Evolutionary conservation across 2,329 filamentous ascomycete genomes (phyloP).

Genomic region (Colletotrichum falcatum): DNA sequence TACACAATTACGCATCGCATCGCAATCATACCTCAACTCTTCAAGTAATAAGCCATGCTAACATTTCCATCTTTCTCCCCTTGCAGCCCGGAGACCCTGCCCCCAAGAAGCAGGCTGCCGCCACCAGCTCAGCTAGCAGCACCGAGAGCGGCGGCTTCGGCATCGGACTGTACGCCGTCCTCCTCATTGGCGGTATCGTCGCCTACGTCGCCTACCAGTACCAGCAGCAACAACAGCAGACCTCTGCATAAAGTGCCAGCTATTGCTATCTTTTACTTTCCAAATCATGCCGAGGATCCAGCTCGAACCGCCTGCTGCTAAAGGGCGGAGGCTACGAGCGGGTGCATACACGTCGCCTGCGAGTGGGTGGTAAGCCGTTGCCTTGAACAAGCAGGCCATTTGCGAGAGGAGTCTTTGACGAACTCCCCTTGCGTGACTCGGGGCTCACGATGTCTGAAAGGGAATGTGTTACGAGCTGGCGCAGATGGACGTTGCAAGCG

Average conservation of each 20-base stretch:
- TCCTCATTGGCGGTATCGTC: constrained; percentile 80
- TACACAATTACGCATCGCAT: constrained; percentile 14
- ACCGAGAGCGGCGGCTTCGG: constrained; percentile 70
- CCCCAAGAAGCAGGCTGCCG: constrained; percentile 70
- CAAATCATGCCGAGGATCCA: not conserved
- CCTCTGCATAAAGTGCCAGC: constrained; percentile 42
- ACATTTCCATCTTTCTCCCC: constrained; percentile 37
- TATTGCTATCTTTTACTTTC: constrained; percentile 7
- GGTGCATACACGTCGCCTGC: constrained; percentile 16
- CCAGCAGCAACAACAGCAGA: constrained; percentile 70
- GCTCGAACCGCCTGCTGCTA: constrained; percentile 8
- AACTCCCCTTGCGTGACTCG: constrained; percentile 1
- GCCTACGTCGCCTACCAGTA: constrained; percentile 91
- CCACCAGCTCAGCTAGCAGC: constrained; percentile 62
- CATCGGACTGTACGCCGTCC: constrained; percentile 82
- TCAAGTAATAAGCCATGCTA: constrained; percentile 40
- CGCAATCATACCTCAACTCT: not conserved
- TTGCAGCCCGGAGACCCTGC: constrained; percentile 80
- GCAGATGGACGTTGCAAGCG: constrained; percentile 1
- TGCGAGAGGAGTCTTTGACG: not conserved
- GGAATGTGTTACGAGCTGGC: constrained; percentile 15
- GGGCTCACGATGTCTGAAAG: constrained; percentile 3
- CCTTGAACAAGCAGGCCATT: constrained; percentile 10
- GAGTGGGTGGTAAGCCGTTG: not conserved
- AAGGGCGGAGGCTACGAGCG: not conserved